These are phyloP conservation scores for Tetracladium setigerum DNA, from an alignment of 495 filamentous ascomycete genomes.

Conservation along the genomic window DNA sequence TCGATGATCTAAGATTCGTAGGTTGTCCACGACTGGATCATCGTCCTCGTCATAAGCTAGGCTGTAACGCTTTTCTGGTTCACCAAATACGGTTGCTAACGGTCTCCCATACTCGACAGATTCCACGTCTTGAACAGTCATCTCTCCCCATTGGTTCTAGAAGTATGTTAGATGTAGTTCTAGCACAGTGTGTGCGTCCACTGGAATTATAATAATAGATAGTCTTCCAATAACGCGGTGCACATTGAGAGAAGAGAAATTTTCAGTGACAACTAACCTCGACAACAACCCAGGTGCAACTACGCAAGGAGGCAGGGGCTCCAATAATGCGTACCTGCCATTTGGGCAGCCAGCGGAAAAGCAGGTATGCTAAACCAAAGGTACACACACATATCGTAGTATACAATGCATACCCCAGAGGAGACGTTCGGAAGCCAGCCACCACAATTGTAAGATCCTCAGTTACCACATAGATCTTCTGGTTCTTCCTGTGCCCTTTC, in stretches of 20 bases:
- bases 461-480: slow-evolving; percentile 86
- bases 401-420: slow-evolving; percentile 60
- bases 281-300: slow-evolving; percentile 85
- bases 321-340: slow-evolving; percentile 79
- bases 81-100: slow-evolving; percentile 81
- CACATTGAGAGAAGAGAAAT: too few species aligned
- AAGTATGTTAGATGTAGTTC: too few species aligned
- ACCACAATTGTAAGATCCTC: slow-evolving; percentile 93
- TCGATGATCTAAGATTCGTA: slow-evolving; percentile 79
- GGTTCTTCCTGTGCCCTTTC: slow-evolving; percentile 52
- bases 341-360: slow-evolving; percentile 83
- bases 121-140: slow-evolving; percentile 60
- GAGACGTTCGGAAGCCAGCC: slow-evolving; percentile 77
- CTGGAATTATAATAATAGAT: too few species aligned
- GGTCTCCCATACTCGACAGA: slow-evolving; percentile 66
- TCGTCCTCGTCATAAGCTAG: slow-evolving; percentile 61
- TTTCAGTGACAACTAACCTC: slow-evolving; percentile 51
- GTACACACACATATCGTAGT: slow-evolving; percentile 59
- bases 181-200: not conserved
- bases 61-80: slow-evolving; percentile 44
- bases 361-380: slow-evolving; percentile 68
- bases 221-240: too few species aligned
- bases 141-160: slow-evolving; percentile 91
- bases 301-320: slow-evolving; percentile 51
- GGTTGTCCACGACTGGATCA: slow-evolving; percentile 65